Percentiles rank a stretch among this genome's conserved stretches.
phyloP scores from a whole-genome alignment of 73 alveolate species.

The Blepharisma stoltei region DNA sequence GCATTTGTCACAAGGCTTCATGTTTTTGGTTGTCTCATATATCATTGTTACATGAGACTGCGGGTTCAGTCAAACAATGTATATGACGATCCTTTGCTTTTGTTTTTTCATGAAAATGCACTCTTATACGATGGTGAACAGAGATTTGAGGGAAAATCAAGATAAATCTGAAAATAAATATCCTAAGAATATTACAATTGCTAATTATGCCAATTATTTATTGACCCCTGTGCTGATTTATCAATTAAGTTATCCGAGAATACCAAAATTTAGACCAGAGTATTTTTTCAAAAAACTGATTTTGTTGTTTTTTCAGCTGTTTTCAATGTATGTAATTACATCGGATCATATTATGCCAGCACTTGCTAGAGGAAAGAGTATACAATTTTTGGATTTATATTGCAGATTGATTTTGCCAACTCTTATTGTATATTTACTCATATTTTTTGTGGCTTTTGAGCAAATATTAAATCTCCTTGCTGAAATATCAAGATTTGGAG shows the following conservation, averaged over 20 bases:
- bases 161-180: conserved; percentile 28
- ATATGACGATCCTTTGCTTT: conserved; percentile 29
- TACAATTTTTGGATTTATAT: background rate
- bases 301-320: conserved; percentile 12
- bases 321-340: conserved; percentile 35
- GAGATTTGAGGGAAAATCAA: conserved; percentile 30
- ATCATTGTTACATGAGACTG: conserved; percentile 44
- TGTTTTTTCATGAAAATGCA: conserved; percentile 51
- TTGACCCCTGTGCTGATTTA: conserved; percentile 57
- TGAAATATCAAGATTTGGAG: conserved; percentile 43
- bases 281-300: conserved; percentile 34
- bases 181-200: conserved; percentile 53
- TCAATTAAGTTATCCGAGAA: conserved; percentile 54
- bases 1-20: conserved; percentile 34
- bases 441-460: conserved; percentile 38
- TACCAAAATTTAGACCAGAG: conserved; percentile 32
- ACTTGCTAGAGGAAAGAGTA: background rate
- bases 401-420: background rate
- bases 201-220: conserved; percentile 43
- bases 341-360: conserved; percentile 36
- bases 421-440: background rate
- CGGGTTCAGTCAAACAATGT: background rate
- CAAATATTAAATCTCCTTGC: conserved; percentile 35
- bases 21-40: conserved; percentile 36
- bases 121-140: conserved; percentile 48